Conservation (phyloP, 257 asterid genomes). For the Perilla frutescens region DNA sequence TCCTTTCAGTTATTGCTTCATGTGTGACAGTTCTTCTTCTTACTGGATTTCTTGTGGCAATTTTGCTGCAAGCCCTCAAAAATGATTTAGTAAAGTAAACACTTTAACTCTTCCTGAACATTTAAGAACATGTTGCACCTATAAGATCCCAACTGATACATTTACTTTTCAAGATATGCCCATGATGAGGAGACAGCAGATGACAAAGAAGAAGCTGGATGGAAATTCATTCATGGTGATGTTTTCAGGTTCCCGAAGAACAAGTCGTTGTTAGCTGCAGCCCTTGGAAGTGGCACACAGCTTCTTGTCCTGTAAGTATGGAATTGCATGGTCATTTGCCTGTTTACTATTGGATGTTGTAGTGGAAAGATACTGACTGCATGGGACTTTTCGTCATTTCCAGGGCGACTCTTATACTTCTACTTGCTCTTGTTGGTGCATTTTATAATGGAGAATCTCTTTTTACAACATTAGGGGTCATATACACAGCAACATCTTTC, state of each 20-base stretch:
- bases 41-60: constrained; percentile 64
- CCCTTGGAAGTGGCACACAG: constrained; percentile 72
- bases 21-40: constrained; percentile 66
- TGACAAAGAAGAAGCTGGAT: constrained; percentile 71
- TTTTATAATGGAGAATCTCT: constrained; percentile 60
- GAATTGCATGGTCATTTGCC: not conserved
- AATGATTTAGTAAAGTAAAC: constrained; percentile 70
- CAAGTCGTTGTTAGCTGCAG: constrained; percentile 67
- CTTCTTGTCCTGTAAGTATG: constrained; percentile 62
- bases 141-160: not conserved
- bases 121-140: constrained; percentile 8
- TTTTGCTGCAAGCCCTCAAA: constrained; percentile 65
- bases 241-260: constrained; percentile 69
- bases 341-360: not conserved
- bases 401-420: constrained; percentile 61
- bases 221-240: constrained; percentile 80
- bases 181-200: constrained; percentile 72
- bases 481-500: constrained; percentile 63
- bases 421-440: constrained; percentile 65
- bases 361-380: not conserved
- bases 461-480: constrained; percentile 51
- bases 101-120: constrained; percentile 14
- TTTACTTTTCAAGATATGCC: constrained; percentile 50
- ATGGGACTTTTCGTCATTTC: not conserved
- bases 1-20: constrained; percentile 69